phyloP scores from a whole-genome alignment of 495 filamentous ascomycete species.

The Platismatia glauca region DNA sequence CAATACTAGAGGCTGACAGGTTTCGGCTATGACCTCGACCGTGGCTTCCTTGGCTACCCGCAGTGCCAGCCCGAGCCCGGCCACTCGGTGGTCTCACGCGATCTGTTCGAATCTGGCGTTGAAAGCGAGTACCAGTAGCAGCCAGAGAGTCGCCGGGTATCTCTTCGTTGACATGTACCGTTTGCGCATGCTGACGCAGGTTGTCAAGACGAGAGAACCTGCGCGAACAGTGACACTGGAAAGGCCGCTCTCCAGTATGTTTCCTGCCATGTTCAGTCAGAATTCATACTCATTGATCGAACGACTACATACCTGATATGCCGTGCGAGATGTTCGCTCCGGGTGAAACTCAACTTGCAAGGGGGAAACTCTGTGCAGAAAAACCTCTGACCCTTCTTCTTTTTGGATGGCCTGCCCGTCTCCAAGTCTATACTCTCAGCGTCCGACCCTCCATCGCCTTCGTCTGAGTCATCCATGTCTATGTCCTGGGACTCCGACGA shows the following conservation, averaged over 20 bases:
- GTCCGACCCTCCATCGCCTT: constrained; percentile 56
- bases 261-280: constrained; percentile 51
- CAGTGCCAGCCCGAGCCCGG: constrained; percentile 67
- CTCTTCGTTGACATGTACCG: constrained; percentile 95
- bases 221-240: constrained; percentile 91
- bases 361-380: constrained; percentile 97
- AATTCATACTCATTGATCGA: neutral
- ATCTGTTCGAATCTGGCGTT: constrained; percentile 84
- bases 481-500: constrained; percentile 65
- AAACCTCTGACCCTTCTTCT: constrained; percentile 95
- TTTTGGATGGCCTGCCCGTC: constrained; percentile 60
- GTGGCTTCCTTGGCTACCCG: constrained; percentile 54
- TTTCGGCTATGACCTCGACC: constrained; percentile 73
- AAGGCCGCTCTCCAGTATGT: constrained; percentile 95
- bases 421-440: constrained; percentile 65
- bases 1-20: constrained; percentile 75
- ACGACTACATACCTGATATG: constrained; percentile 65
- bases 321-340: constrained; percentile 89
- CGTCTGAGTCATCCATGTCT: constrained; percentile 69
- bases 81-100: constrained; percentile 63
- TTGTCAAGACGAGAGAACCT: constrained; percentile 97
- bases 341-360: constrained; percentile 89
- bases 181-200: constrained; percentile 91
- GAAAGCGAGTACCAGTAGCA: constrained; percentile 86
- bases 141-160: constrained; percentile 90